A percentile compares a stretch with the other conserved stretches of the same genome.
phyloP scores from a whole-genome alignment of 108 stramenopile species.

The Cyclotella kingstonii region DNA sequence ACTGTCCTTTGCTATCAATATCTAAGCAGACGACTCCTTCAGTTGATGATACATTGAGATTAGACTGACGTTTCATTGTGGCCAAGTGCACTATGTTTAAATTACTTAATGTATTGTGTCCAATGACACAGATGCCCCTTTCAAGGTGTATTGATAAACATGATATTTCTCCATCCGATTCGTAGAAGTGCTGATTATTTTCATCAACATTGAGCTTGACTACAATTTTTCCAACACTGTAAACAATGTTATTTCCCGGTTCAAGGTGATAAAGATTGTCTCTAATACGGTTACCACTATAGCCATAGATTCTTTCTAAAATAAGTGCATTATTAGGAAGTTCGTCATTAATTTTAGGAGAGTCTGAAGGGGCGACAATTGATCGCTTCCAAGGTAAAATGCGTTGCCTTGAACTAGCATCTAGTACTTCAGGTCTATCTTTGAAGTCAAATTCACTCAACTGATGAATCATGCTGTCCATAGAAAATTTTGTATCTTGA shows the following conservation, averaged over 20 bases:
- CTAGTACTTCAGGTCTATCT: neutral
- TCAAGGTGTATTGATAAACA: slow-evolving; percentile 53
- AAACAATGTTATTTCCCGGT: slow-evolving; percentile 18
- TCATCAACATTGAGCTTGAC: slow-evolving; percentile 20
- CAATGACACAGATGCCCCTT: slow-evolving; percentile 51
- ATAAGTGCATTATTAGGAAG: slow-evolving; percentile 30
- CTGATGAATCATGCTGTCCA: slow-evolving; percentile 34
- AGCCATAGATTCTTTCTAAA: slow-evolving; percentile 62
- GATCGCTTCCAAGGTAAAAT: slow-evolving; percentile 50
- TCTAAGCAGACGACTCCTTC: slow-evolving; percentile 44
- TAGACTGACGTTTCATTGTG: slow-evolving; percentile 41
- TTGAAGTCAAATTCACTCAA: slow-evolving; percentile 17
- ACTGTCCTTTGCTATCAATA: slow-evolving; percentile 48
- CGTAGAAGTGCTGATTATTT: slow-evolving; percentile 47
- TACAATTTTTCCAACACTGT: slow-evolving; percentile 30
- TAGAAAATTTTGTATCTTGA: neutral
- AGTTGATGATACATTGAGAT: slow-evolving; percentile 44
- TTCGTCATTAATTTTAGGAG: slow-evolving; percentile 10
- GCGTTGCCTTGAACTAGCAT: neutral
- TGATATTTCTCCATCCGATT: slow-evolving; percentile 51
- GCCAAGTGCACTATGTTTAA: slow-evolving; percentile 52
- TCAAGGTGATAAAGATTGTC: slow-evolving; percentile 27
- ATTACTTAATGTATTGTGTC: slow-evolving; percentile 42
- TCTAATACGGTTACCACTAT: slow-evolving; percentile 12
- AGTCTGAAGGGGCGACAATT: slow-evolving; percentile 46